Evolutionary conservation across 2,329 filamentous ascomycete genomes (phyloP), one percentile per base, ranked within the genome.

Genomic region (Colletotrichum ledebouriae): DNA sequence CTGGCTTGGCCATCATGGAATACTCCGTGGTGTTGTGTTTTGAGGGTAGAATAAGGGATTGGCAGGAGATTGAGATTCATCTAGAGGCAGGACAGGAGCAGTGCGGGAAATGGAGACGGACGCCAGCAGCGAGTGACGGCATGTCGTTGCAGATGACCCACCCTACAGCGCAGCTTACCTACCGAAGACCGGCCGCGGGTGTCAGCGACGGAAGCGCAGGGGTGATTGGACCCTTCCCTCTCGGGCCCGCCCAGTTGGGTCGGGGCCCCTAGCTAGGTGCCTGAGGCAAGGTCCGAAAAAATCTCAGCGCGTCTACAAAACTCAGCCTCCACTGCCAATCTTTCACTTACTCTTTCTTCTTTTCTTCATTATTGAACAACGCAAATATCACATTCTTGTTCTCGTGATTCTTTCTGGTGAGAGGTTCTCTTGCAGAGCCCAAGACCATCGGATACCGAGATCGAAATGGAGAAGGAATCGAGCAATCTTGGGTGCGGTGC

Each of bases 401-500:
- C 76, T 71, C 64, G 65, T 55, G 33, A 65, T 63, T 52, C 22
- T 57, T 72, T 55, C 81, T 78, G 81, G 78, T 82, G 81, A 79
- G 83, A 86, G 84, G 84, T 81, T 78, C 77, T 76, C 76, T 72
- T 71, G 72, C 74, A 76, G 75, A 74, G 73, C 80, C 84, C 84
- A 86, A 67, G 84, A 86, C 84, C 82, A 83, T 80, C 76, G 77
- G 76, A 71, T 73, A 74, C 78, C 79, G 82, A 78, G 80, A 78
- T 78, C 79, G 75, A 84, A 82, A 86, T 82, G 84, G 80, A 86
- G 84, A 86, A 77, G 71, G 82, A 84, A 82, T 75, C 83, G 84
- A 81, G 82, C 84, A 85, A 85, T 86, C 84, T 86, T 86, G 84
- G 84, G 84, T 86, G 84, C 84, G 84, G 83, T 86, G 84, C 81